Base-by-base conservation (phyloP, 2,329 filamentous ascomycete genomes). In the Pezicula carpinea region DNA sequence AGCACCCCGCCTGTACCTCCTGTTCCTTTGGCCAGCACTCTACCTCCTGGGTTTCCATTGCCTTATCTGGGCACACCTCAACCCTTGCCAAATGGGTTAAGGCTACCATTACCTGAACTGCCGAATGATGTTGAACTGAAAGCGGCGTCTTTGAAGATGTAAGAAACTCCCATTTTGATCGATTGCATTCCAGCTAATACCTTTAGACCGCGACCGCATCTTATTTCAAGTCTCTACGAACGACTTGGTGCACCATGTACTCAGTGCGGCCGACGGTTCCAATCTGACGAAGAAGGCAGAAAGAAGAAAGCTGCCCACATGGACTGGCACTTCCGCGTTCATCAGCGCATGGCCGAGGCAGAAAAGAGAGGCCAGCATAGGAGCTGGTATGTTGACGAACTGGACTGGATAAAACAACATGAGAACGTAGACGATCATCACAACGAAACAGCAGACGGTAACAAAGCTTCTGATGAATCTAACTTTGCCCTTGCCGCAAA, bases 281-380 rank as follows among this genome's bases (percentile, higher is more conserved):
- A 78, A 45, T 79, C 80, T 4, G 87, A 88, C 41, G 80, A 83
- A 11, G 82, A 87, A 54, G 92, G 92, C 11, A 87, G 82, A 59
- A 83, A 85, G 63, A 87, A 87, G 72, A 97, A 97, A 71, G 88
- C 85, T 19, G 82, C 85, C 3, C 93, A 99, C 64, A 84, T 99
- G 74, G 93, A 99, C 68, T 99, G 93, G 93, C 93, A 99, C 67
- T 99, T 99, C 70, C 84, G 86, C 47, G 91, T 92, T 19, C 92
- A 96, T 61, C 87, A 91, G 60, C 85, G 90, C 39, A 89, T 95
- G 68, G 83, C 83, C 3, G 92, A 97, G 57, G 85, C 87, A 13
- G 83, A 89, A 61, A 92, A 89, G 64, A 80, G 89, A 51, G 90
- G 88, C 26, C 87, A 95, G 58, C 91, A 95, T 62, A 84, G 93